phyloP scores from a whole-genome alignment of 371 early-diverging fungal species.

The Mortierella sp. region DNA sequence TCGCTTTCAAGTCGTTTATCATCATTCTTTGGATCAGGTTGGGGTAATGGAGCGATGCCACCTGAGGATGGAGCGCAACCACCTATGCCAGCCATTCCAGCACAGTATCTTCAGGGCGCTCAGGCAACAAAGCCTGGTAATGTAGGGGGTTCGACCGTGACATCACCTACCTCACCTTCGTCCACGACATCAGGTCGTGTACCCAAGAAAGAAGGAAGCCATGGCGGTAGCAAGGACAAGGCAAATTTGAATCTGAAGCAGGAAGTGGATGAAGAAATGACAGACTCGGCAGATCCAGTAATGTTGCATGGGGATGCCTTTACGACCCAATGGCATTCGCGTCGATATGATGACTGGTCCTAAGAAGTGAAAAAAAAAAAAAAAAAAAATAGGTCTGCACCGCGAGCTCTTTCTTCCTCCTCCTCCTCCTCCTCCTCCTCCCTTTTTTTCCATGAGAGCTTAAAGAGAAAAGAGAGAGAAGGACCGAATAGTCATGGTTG shows the following conservation, averaged over 20 bases:
- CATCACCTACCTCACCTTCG: constrained; percentile 1
- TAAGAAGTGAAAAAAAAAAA: constrained; percentile 2
- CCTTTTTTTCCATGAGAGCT: constrained; percentile 3
- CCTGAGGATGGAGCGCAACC: constrained; percentile 10
- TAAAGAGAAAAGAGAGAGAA: not conserved
- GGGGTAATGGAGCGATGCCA: constrained; percentile 31
- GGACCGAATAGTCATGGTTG: not conserved
- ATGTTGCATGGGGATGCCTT: constrained; percentile 27
- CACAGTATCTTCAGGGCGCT: constrained; percentile 30
- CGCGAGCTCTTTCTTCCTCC: constrained; percentile 1
- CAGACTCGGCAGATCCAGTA: constrained; percentile 4
- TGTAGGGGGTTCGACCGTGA: not conserved
- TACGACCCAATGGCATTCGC: constrained; percentile 41
- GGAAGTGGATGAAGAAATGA: constrained; percentile 7
- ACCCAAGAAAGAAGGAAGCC: not conserved
- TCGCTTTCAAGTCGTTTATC: constrained; percentile 49
- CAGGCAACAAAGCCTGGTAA: not conserved
- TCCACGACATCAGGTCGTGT: no score
- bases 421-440: not conserved
- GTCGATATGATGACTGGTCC: constrained; percentile 38
- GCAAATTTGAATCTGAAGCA: not conserved
- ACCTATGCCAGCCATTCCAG: constrained; percentile 40
- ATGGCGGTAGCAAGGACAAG: not conserved
- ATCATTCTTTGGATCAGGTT: constrained; percentile 46
- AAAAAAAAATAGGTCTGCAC: not conserved